Evolutionary conservation across 2,329 filamentous ascomycete species (phyloP), one percentile per base, ranked within the genome.

Genomic region (Alternaria hordeiaustralica): DNA sequence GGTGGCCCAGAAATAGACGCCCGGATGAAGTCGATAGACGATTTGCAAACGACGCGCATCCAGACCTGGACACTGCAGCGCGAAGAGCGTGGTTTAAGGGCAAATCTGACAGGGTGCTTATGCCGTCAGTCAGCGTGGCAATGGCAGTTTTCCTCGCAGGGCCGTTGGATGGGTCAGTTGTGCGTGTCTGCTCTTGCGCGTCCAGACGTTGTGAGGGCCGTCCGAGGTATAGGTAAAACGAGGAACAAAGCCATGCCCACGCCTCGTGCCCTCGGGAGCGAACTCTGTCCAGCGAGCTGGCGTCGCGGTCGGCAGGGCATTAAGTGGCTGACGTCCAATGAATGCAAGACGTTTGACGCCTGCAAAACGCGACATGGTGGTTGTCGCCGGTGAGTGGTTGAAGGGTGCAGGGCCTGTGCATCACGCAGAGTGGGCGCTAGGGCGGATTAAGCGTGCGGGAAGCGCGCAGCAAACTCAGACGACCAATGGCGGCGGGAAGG

Each of bases 1-100:
- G 69, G 70, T 68, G 71, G 72, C 71, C 76, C 78, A 75, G 74
- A 78, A 80, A 79, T 80, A 80, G 76, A 80, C 78, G 78, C 78
- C 78, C 76, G 75, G 77, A 61, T 71, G 75, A 78, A 78, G 60
- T 74, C 71, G 73, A 75, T 74, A 69, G 67, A 73, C 64, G 70
- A 73, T 71, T 74, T 65, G 67, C 68, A 72, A 72, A 71, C 63
- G 58, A 60, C 60, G 72, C 63, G 72, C 74, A 68, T 75, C 74
- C 73, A 78, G 75, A 71, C 71, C 71, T 63, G 67, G 61, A 61
- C 53, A 68, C 65, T 75, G 73, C 70, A 75, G 74, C 62, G 64
- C 58, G 59, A 65, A 60, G 58, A 62, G 67, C 61, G 64, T 74
- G 70, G 64, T 71, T 46, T 69, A 71, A 70, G 69, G 61, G 63